A percentile compares a stretch with the other conserved stretches of the same genome.
Evolutionary conservation across 169 alveolate species (phyloP).

Genomic region (Plasmodium berghei): DNA sequence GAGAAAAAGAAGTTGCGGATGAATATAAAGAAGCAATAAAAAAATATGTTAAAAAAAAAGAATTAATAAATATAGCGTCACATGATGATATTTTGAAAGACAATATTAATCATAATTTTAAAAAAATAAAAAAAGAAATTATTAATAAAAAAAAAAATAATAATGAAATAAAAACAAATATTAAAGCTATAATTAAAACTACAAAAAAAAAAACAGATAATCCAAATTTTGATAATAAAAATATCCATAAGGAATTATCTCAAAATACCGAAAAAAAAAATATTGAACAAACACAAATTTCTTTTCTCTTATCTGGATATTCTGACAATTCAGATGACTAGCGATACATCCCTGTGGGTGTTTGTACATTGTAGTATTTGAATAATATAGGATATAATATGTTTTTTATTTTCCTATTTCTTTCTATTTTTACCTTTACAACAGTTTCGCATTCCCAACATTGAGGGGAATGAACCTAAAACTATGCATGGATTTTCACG

Average conservation of each 20-base stretch:
- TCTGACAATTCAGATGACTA: conserved; percentile 50
- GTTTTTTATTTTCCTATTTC: not conserved
- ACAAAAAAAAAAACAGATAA: conserved; percentile 37
- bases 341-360: not conserved
- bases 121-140: conserved; percentile 31
- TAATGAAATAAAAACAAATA: conserved; percentile 7
- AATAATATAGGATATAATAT: not conserved
- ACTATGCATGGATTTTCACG: no score
- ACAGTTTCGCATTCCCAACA: no score
- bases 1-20: conserved; percentile 39
- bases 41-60: conserved; percentile 37
- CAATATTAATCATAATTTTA: conserved; percentile 14
- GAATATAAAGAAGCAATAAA: conserved; percentile 68
- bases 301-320: conserved; percentile 30
- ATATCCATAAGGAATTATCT: not conserved
- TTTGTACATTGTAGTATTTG: not conserved
- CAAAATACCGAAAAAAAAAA: not conserved
- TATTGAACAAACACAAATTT: not conserved
- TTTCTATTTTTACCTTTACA: no score
- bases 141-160: conserved; percentile 39
- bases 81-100: conserved; percentile 8
- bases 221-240: not conserved
- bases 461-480: no score
- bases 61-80: conserved; percentile 9
- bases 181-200: conserved; percentile 68